phyloP scores from a whole-genome alignment of 78 protist species.

The Emiliania huxleyi region DNA sequence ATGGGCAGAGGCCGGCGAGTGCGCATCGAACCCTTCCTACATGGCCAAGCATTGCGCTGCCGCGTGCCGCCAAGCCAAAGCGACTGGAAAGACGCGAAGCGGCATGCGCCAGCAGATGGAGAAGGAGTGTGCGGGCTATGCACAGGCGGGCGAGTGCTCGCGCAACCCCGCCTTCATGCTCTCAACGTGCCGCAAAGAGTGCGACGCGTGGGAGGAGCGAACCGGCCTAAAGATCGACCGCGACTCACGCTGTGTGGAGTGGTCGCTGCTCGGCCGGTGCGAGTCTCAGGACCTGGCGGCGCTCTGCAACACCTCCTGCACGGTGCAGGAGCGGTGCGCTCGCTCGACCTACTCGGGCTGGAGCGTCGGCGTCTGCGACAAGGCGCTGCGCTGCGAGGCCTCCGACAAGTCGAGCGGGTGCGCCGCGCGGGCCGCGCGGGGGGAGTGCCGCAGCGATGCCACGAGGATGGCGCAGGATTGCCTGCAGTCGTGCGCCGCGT shows the following conservation, averaged over 20 bases:
- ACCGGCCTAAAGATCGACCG: neutral
- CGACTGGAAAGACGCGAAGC: too few relatives aligned
- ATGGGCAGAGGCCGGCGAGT: too few relatives aligned
- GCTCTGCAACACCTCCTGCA: neutral
- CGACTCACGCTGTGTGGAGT: neutral
- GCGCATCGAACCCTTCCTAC: too few relatives aligned
- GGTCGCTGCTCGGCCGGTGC: neutral
- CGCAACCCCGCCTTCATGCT: slow-evolving; percentile 27
- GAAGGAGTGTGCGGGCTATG: neutral
- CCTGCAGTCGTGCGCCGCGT: neutral
- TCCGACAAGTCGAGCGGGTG: neutral
- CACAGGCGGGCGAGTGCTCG: neutral
- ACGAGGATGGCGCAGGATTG: neutral
- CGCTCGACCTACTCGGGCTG: neutral
- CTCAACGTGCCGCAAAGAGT: neutral
- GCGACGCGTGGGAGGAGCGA: neutral
- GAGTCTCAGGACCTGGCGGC: neutral
- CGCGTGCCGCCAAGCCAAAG: too few relatives aligned
- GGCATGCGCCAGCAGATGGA: neutral
- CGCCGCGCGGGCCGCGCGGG: neutral
- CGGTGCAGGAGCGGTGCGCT: neutral
- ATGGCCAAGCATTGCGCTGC: too few relatives aligned
- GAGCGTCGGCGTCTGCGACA: neutral
- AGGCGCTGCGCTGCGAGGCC: slow-evolving; percentile 25
- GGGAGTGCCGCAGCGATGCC: neutral